Evolutionary conservation across 2,329 filamentous ascomycete genomes (phyloP), one percentile per base, ranked within the genome.

Genomic region (Dryadomyces quercivorus): DNA sequence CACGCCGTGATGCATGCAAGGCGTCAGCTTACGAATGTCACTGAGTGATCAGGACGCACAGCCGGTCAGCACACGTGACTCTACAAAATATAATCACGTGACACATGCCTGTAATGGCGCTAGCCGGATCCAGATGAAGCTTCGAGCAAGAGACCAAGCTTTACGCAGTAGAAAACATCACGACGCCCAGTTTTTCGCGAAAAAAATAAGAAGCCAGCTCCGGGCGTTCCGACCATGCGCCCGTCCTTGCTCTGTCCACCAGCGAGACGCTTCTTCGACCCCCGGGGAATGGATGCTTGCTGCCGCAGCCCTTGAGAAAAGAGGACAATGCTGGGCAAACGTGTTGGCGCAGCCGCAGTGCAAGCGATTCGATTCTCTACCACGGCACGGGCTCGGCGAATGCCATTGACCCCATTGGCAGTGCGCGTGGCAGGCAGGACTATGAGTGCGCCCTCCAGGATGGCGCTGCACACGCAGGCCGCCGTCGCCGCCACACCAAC

Each of bases 391-490:
- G 3, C 7, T 12, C 18, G 8, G 8, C 6, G 2, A 3, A 21
- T 4, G 2, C 15, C 15, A 21, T 42, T 34, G 20, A 9, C n/a
- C 34, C n/a, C 9, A 22, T 5, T 10, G 3, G 2, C 20, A 7
- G 12, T 12, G 34, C 1, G 6, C 10, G 8, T 15, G 49, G 21
- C 49, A 12, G 38, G 16, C 4, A n/a, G 5, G 26, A n/a, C 48
- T 5, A 38, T 15, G 26, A 38, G 22, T 18, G 9, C 8, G 16
- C 12, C 18, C 21, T 21, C 44, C 2, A 12, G 6, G n/a, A 46
- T 22, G 78, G 77, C 56, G 72, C 71, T 16, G 65, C 62, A 46
- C 68, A 69, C 36, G 65, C 63, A 50, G 68, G 69, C 56, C 69
- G 72, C 56, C 64, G 63, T 46, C 31, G 26, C 26, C 4, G 4